These are phyloP conservation scores for Fomitopsis schrenkii DNA, from an alignment of 1,284 basidiomycete genomes.

Conservation along the genomic window DNA sequence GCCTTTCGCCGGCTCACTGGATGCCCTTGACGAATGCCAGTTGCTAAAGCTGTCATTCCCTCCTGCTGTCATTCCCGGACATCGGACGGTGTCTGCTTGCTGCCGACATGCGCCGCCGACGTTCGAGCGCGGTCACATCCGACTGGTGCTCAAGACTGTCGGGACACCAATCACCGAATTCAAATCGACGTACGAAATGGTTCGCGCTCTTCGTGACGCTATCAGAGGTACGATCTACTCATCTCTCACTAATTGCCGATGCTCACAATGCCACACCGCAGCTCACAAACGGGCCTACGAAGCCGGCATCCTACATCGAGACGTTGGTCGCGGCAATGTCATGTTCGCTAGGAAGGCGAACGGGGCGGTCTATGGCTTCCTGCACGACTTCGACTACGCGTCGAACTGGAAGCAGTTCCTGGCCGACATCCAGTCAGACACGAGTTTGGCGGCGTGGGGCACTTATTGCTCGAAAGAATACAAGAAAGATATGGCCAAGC, in stretches of 20 bases:
- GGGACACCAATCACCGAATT: neutral
- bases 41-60: neutral
- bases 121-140: neutral
- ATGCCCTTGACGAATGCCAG: neutral
- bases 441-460: too few relatives aligned
- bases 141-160: neutral
- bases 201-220: neutral
- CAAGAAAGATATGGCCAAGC: too few relatives aligned
- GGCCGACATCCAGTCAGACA: neutral
- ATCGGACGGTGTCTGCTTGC: neutral
- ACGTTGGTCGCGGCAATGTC: neutral
- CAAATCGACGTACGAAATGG: neutral
- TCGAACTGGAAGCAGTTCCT: neutral
- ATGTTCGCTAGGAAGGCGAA: neutral
- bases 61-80: neutral
- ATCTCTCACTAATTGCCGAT: neutral
- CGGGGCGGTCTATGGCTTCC: neutral
- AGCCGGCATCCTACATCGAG: neutral
- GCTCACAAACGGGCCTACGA: neutral
- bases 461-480: too few relatives aligned
- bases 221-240: neutral
- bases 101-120: neutral
- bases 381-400: neutral
- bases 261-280: neutral
- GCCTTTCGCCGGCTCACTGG: neutral